Conservation (phyloP, 2,329 filamentous ascomycete genomes). For the Lomentospora prolificans region DNA sequence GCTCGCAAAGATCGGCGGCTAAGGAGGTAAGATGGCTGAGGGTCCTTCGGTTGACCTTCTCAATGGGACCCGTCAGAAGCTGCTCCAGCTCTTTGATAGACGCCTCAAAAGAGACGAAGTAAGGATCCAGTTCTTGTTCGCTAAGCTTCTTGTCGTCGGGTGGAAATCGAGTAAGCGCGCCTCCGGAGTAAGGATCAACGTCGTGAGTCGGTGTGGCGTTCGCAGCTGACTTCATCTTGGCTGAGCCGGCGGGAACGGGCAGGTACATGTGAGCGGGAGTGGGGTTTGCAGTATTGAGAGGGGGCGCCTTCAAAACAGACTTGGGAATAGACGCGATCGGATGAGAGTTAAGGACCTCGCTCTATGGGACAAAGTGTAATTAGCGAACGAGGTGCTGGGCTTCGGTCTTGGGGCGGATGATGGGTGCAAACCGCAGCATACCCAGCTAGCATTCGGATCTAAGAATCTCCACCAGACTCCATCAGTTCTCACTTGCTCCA, state of each 20-base stretch:
- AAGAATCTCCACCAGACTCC: conserved; percentile 97
- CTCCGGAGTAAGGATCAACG: conserved; percentile 15
- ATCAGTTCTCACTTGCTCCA: conserved; percentile 86
- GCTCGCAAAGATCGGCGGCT: conserved; percentile 79
- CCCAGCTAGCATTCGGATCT: conserved; percentile 97
- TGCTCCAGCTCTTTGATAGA: conserved; percentile 87
- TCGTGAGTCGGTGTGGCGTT: conserved; percentile 20
- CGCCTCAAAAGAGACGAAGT: conserved; percentile 87
- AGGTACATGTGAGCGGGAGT: conserved; percentile 78
- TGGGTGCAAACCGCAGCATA: conserved; percentile 29
- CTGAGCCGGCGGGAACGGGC: conserved; percentile 73
- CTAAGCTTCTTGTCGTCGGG: conserved; percentile 64
- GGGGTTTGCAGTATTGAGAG: conserved; percentile 87
- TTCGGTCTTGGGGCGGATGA: not conserved
- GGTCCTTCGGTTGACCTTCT: conserved; percentile 88
- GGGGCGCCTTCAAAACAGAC: conserved; percentile 89
- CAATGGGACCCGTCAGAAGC: conserved; percentile 83
- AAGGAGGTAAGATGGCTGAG: conserved; percentile 76
- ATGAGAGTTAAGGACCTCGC: conserved; percentile 86
- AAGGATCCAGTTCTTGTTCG: conserved; percentile 88
- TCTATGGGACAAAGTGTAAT: conserved; percentile 41
- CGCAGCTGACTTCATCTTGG: conserved; percentile 63
- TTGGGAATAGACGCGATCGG: conserved; percentile 89
- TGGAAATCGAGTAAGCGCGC: conserved; percentile 56
- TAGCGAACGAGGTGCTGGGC: conserved; percentile 12